phyloP scores from a whole-genome alignment of 1,139 yeast genomes.

The Sugiyamaella novakii region DNA sequence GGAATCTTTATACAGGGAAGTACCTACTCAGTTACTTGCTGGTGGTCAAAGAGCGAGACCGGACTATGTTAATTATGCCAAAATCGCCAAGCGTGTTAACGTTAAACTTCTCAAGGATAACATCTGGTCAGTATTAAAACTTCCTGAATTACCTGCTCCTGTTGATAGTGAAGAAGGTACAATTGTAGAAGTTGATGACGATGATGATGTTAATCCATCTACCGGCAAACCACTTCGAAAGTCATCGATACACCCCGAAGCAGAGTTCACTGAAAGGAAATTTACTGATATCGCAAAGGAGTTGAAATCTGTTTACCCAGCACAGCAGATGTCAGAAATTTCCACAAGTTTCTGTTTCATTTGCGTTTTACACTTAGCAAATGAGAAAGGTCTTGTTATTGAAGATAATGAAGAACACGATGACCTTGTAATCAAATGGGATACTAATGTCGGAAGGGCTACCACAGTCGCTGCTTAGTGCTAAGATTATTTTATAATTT shows the following conservation, averaged over 20 bases:
- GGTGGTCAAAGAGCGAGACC: slow-evolving; percentile 43
- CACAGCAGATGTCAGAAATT: slow-evolving; percentile 53
- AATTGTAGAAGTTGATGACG: slow-evolving; percentile 17
- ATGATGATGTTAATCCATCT: slow-evolving; percentile 9
- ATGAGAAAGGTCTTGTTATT: slow-evolving; percentile 79
- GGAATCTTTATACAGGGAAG: slow-evolving; percentile 13
- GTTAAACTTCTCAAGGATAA: slow-evolving; percentile 78
- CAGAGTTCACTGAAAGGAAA: slow-evolving; percentile 32
- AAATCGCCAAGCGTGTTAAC: slow-evolving; percentile 83
- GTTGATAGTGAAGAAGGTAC: slow-evolving; percentile 17
- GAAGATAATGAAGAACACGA: slow-evolving; percentile 56
- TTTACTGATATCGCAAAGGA: slow-evolving; percentile 53
- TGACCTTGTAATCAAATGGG: slow-evolving; percentile 54
- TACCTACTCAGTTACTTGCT: slow-evolving; percentile 18
- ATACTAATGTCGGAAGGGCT: slow-evolving; percentile 33
- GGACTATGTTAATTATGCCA: slow-evolving; percentile 71
- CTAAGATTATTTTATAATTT: too few species aligned
- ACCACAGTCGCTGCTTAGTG: too few species aligned
- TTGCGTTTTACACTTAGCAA: slow-evolving; percentile 82
- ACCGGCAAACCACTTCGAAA: slow-evolving; percentile 11
- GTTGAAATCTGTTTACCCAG: slow-evolving; percentile 41
- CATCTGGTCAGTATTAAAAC: slow-evolving; percentile 62
- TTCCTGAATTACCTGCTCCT: slow-evolving; percentile 24
- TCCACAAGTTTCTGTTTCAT: slow-evolving; percentile 89
- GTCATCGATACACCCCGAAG: neutral